These are phyloP conservation scores for Eragrostis nindensis DNA, from an alignment of 176 grass and related monocot species.

Conservation along the genomic window DNA sequence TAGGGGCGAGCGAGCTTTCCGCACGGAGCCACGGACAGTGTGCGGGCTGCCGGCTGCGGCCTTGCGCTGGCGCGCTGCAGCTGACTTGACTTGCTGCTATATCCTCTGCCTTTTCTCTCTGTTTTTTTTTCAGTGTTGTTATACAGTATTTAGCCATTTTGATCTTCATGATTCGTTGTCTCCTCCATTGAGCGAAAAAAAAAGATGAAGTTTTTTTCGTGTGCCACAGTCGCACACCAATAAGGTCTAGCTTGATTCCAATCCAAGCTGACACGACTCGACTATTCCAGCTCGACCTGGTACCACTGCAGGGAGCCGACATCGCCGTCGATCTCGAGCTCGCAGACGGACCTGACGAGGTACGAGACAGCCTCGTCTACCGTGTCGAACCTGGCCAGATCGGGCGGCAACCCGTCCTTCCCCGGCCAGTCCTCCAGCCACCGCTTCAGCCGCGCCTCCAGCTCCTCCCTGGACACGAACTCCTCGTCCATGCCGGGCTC, in stretches of 20 bases:
- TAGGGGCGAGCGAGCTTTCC: too few relatives aligned
- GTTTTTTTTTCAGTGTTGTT: background rate
- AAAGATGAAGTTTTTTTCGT: background rate
- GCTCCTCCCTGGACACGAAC: constrained; percentile 77
- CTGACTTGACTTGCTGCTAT: background rate
- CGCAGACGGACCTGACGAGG: constrained; percentile 82
- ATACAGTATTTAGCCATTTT: background rate
- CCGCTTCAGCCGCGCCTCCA: constrained; percentile 57
- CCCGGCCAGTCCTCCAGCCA: constrained; percentile 77
- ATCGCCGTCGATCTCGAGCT: constrained; percentile 78
- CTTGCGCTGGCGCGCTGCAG: background rate
- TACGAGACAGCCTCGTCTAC: constrained; percentile 78
- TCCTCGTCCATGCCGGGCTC: constrained; percentile 70
- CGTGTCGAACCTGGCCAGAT: constrained; percentile 65
- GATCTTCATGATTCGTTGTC: background rate
- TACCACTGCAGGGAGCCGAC: constrained; percentile 90
- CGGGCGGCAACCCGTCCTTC: constrained; percentile 55
- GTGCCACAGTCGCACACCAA: background rate
- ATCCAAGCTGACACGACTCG: background rate
- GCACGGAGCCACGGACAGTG: too few relatives aligned
- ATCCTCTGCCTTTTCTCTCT: background rate
- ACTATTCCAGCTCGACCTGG: constrained; percentile 70
- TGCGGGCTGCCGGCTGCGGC: too few relatives aligned
- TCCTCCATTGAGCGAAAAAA: background rate
- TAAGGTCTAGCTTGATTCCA: background rate